Evolutionary conservation across 2,329 filamentous ascomycete species (phyloP).

Genomic region (Albophoma yamanashiensis): DNA sequence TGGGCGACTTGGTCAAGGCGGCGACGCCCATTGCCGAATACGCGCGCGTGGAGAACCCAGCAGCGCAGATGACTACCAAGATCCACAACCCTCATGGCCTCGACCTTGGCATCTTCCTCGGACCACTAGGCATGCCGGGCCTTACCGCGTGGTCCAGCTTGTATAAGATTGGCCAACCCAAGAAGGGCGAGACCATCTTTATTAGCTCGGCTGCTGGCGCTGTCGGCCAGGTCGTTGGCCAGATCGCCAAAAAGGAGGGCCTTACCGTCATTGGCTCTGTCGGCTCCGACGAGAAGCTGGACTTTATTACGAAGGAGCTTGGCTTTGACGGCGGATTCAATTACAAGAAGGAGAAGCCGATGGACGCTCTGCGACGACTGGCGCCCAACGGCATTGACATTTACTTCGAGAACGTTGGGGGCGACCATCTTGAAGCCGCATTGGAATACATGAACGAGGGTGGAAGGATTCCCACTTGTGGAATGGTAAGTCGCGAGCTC

Average conservation of each 20-base stretch:
- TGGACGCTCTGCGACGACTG: slow-evolving; percentile 56
- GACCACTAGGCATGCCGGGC: slow-evolving; percentile 52
- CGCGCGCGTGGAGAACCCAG: slow-evolving; percentile 37
- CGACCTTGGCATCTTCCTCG: slow-evolving; percentile 58
- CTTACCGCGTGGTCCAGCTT: slow-evolving; percentile 63
- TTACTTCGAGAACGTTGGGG: slow-evolving; percentile 44
- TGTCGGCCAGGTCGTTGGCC: slow-evolving; percentile 74
- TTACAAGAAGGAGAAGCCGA: slow-evolving; percentile 72
- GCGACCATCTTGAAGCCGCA: slow-evolving; percentile 38
- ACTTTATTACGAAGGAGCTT: slow-evolving; percentile 45
- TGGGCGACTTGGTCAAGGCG: slow-evolving; percentile 56
- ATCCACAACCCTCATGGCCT: slow-evolving; percentile 61
- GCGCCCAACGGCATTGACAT: slow-evolving; percentile 70
- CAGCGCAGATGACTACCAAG: slow-evolving; percentile 33
- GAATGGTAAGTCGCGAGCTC: slow-evolving; percentile 36
- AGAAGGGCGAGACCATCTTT: slow-evolving; percentile 66
- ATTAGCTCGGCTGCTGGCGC: slow-evolving; percentile 71
- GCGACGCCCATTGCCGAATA: slow-evolving; percentile 59
- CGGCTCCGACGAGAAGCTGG: slow-evolving; percentile 68
- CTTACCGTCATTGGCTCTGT: slow-evolving; percentile 71
- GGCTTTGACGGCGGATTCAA: slow-evolving; percentile 61
- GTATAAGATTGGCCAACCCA: slow-evolving; percentile 51
- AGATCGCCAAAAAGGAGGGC: slow-evolving; percentile 73
- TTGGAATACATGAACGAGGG: slow-evolving; percentile 40
- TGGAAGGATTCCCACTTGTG: slow-evolving; percentile 56